Conservation (phyloP, 768 basidiomycete species). For the Cyclocybe aegerita region DNA sequence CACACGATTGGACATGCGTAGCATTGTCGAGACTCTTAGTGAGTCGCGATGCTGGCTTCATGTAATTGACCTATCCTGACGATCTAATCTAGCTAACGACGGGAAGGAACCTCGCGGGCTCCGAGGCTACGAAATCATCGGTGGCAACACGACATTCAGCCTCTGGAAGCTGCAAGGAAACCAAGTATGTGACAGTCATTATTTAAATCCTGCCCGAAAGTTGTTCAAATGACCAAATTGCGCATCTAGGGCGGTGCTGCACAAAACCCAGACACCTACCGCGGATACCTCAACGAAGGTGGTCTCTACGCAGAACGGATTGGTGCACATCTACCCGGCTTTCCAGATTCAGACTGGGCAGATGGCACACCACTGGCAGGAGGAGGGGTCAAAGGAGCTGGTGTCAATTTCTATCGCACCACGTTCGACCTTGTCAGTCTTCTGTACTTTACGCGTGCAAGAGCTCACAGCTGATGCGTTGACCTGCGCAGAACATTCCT, state of each 20-base stretch:
- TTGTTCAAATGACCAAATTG: neutral
- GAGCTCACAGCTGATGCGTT: neutral
- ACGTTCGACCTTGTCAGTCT: slow-evolving; percentile 56
- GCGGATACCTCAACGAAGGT: slow-evolving; percentile 67
- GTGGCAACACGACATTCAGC: slow-evolving; percentile 45
- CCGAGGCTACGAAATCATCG: slow-evolving; percentile 42
- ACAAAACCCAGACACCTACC: slow-evolving; percentile 20
- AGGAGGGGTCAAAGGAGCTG: slow-evolving; percentile 62
- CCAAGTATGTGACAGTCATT: slow-evolving; percentile 61
- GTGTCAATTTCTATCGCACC: slow-evolving; percentile 80
- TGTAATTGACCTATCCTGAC: neutral
- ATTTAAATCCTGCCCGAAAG: slow-evolving; percentile 11
- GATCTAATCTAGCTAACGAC: slow-evolving; percentile 34
- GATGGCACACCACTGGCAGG: slow-evolving; percentile 48
- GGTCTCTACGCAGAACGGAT: slow-evolving; percentile 64
- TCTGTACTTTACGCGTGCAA: no score
- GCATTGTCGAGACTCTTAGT: slow-evolving; percentile 50
- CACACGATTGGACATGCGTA: slow-evolving; percentile 13
- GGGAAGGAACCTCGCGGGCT: slow-evolving; percentile 52
- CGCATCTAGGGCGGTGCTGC: slow-evolving; percentile 15
- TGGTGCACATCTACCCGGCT: slow-evolving; percentile 75
- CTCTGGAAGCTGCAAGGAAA: slow-evolving; percentile 73
- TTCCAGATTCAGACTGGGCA: slow-evolving; percentile 60
- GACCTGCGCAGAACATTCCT: slow-evolving; percentile 30
- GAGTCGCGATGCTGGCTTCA: slow-evolving; percentile 8